Base-by-base conservation (phyloP, 202 grass and related monocot species). In the Setaria viridis region DNA sequence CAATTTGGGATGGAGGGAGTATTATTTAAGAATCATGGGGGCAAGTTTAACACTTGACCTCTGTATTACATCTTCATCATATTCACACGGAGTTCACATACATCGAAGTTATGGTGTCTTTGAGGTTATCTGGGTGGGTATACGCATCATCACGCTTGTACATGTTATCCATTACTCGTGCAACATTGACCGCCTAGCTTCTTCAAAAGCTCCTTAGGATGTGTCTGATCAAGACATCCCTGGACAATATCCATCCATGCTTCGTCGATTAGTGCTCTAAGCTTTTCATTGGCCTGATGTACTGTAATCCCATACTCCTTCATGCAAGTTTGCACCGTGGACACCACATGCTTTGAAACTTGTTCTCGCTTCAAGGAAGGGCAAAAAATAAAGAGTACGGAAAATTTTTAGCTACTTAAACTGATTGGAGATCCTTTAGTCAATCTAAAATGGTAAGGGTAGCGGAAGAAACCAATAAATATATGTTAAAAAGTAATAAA, bases 311-410 rank as follows among this genome's bases (percentile, higher is more conserved):
- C 50, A 6, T 81, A 29, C 14, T 81, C 49, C 8, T 81, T 81
- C n/a, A 29, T 81, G 34, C 65, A 81, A 7, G 79, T 70, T 20
- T 81, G 50, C 20, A 81, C 79, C 4, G 64, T 81, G 65, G 64
- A 81, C 21, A 2, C 35, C 20, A 81, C n/a, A 81, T 81, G 65
- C 12, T 81, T 20, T 32, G 65, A 70, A 4, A 7, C 65, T 81
- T 81, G 79, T 81, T 81, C 79, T 17, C 79, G 64, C 79, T 81
- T 55, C 64, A 69, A 68, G 3, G 2, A 25, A 17, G 16, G 9
- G 16, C 32, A 14, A 15, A 42, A 19, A 7, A 7, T 15, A 16
- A 20, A 55, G 3, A 7, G 17, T 7, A n/a, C 6, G 9, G 1
- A 1, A 57, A 57, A 8, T 57, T 2, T 8, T 57, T 57, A 57